Evolutionary conservation across 441 rosid species (phyloP).

Genomic region (Capsella rubella): DNA sequence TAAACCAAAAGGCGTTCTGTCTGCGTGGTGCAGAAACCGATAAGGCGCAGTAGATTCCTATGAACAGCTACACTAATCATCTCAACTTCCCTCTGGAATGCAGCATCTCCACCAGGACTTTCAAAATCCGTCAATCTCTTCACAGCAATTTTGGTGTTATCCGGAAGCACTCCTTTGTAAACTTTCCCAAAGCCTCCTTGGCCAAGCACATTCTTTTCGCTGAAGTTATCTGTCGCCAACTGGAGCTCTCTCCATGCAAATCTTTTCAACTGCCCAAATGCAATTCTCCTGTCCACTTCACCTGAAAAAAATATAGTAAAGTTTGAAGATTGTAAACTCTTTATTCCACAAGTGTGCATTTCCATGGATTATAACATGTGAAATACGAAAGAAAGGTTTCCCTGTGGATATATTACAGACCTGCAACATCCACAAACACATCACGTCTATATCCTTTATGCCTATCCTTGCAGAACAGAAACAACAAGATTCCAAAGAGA

Average conservation of each 20-base stretch:
- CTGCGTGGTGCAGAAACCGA: conserved; percentile 92
- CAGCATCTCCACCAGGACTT: conserved; percentile 90
- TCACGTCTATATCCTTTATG: conserved; percentile 74
- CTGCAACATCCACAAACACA: conserved; percentile 91
- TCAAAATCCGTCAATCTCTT: conserved; percentile 89
- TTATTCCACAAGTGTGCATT: conserved; percentile 8
- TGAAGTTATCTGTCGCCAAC: conserved; percentile 87
- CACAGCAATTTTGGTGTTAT: conserved; percentile 80
- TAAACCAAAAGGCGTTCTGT: conserved; percentile 92
- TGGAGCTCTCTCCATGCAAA: conserved; percentile 96
- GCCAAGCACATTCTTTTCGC: conserved; percentile 85
- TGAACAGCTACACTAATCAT: conserved; percentile 98
- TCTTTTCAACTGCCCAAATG: conserved; percentile 93
- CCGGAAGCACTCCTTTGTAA: conserved; percentile 88
- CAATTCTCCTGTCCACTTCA: conserved; percentile 92
- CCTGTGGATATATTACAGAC: conserved; percentile 47
- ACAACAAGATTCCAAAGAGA: conserved; percentile 61
- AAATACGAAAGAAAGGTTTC: not conserved
- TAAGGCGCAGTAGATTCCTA: conserved; percentile 81
- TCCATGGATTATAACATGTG: not conserved
- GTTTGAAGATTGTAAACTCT: conserved; percentile 14
- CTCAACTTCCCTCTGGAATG: conserved; percentile 96
- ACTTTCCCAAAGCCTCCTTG: conserved; percentile 99
- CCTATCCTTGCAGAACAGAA: conserved; percentile 66
- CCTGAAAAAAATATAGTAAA: conserved; percentile 52